Evolutionary conservation across 176 grass and related monocot species (phyloP).

Genomic region (Paspalum vaginatum): DNA sequence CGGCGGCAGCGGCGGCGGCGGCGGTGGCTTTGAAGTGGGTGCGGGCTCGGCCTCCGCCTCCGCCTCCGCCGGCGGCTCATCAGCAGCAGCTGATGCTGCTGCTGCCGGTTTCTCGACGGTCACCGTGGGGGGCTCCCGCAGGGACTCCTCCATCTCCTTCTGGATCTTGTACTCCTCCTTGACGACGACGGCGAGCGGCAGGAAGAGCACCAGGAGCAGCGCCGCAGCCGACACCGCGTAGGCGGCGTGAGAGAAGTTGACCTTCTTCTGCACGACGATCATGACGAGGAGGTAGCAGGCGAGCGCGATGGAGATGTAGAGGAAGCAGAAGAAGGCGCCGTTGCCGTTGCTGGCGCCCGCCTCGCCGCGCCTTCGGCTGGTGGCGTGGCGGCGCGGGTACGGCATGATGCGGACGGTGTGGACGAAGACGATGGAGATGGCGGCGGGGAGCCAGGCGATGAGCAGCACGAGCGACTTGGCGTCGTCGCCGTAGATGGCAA

Average conservation of each 20-base stretch:
- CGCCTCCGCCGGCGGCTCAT: no score
- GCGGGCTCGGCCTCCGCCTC: no score
- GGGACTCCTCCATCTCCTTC: constrained; percentile 36
- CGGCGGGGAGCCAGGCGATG: constrained; percentile 75
- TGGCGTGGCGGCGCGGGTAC: not conserved
- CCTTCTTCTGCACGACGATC: constrained; percentile 61
- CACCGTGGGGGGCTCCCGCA: constrained; percentile 12
- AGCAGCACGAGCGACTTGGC: constrained; percentile 84
- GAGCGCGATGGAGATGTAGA: constrained; percentile 76
- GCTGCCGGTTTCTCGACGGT: constrained; percentile 25
- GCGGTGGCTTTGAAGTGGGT: not conserved
- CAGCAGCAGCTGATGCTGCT: not conserved
- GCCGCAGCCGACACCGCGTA: constrained; percentile 39
- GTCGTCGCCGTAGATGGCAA: constrained; percentile 68
- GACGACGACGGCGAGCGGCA: constrained; percentile 62
- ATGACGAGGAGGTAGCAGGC: constrained; percentile 62
- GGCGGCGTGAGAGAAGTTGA: constrained; percentile 47
- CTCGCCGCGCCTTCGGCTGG: not conserved
- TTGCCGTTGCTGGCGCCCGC: not conserved
- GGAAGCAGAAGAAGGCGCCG: constrained; percentile 73
- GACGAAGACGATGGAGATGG: constrained; percentile 70
- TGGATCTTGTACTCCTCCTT: constrained; percentile 57
- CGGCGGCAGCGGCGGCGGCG: not conserved
- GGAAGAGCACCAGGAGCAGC: constrained; percentile 62
- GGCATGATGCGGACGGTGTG: constrained; percentile 72